Evolutionary conservation across 2,329 filamentous ascomycete species (phyloP), one percentile per base, ranked within the genome.

Genomic region (Basipetospora chlamydospora): DNA sequence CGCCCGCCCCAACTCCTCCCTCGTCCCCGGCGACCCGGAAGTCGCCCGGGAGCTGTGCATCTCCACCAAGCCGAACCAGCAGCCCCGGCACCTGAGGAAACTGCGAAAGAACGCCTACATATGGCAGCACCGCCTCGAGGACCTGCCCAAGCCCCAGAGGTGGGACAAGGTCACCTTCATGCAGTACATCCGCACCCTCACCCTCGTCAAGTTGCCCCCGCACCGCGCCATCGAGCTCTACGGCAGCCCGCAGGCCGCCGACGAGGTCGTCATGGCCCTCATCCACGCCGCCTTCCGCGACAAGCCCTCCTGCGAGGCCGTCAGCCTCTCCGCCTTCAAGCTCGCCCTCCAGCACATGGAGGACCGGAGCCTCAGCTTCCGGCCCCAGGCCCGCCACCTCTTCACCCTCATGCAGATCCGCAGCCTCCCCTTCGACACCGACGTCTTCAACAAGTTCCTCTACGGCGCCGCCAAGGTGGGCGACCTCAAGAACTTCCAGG

Each of bases 391-490:
- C 28, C 47, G 50, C 6, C 40, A 41, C 6, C 51, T 70, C 4
- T 52, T 66, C 35, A 46, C 47, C 3, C 44, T 52, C n/a, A 54
- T 58, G 20, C 53, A 58, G 33, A 43, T 51, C 28, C 44, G 52
- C 26, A 55, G 56, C 1, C 43, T 66, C n/a, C 55, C 52, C 5
- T 50, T 65, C 44, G 63, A 67, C 41, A 59, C 59, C 2, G 57
- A 60, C 23, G 52, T 60, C 5, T 69, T 60, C 54, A 69, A 70
- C 46, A 54, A 65, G 35, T 49, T 70, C 42, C 56, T 67, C 11
- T 52, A 54, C 11, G 53, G 58, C 3, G 55, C 59, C 29, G 57
- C 57, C 8, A 48, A 54, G 34, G 54, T 55, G 25, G 54, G 53
- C 25, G 58, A 70, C 42, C 47, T 63, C 22, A 48, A 41, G 18